Percentiles rank a stretch among this genome's conserved stretches.
phyloP scores from a whole-genome alignment of 2,329 filamentous ascomycete species.

The Neocatenulostroma microsporum region DNA sequence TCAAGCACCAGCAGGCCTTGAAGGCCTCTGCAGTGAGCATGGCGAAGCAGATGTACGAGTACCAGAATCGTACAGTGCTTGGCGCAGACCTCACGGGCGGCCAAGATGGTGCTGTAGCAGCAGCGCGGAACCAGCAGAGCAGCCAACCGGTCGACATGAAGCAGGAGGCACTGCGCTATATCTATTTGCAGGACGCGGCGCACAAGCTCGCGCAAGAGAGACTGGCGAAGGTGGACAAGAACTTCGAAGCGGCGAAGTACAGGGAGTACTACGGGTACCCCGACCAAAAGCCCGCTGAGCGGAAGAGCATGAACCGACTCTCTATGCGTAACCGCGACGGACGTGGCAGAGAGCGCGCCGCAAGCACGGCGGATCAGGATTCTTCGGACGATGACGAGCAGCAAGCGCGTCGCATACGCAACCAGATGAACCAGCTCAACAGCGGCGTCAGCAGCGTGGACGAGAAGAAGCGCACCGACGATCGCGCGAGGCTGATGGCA shows the following conservation, averaged over 20 bases:
- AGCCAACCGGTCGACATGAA: constrained; percentile 43
- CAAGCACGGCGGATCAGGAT: no score
- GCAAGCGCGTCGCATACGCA: constrained; percentile 63
- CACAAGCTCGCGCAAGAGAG: constrained; percentile 80
- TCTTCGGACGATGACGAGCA: constrained; percentile 51
- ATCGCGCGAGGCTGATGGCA: constrained; percentile 67
- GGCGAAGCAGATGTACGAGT: constrained; percentile 78
- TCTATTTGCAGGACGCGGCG: constrained; percentile 74
- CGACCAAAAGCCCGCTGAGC: constrained; percentile 37
- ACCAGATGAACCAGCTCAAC: constrained; percentile 72
- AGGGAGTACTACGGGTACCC: constrained; percentile 72
- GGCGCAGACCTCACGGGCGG: constrained; percentile 15
- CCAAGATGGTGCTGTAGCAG: constrained; percentile 20
- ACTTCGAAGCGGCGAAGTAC: constrained; percentile 54
- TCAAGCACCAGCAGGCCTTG: constrained; percentile 61
- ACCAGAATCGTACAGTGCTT: constrained; percentile 39
- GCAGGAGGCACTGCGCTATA: constrained; percentile 43
- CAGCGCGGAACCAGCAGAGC: constrained; percentile 10
- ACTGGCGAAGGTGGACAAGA: constrained; percentile 68
- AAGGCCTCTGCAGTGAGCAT: constrained; percentile 80
- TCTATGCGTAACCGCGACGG: constrained; percentile 36
- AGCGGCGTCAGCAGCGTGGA: constrained; percentile 61
- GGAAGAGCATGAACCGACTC: constrained; percentile 32
- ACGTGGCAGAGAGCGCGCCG: constrained; percentile 58
- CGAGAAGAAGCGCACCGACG: constrained; percentile 62